These are phyloP conservation scores for Flaveria bidentis DNA, from an alignment of 129 eudicot genomes.

Conservation along the genomic window DNA sequence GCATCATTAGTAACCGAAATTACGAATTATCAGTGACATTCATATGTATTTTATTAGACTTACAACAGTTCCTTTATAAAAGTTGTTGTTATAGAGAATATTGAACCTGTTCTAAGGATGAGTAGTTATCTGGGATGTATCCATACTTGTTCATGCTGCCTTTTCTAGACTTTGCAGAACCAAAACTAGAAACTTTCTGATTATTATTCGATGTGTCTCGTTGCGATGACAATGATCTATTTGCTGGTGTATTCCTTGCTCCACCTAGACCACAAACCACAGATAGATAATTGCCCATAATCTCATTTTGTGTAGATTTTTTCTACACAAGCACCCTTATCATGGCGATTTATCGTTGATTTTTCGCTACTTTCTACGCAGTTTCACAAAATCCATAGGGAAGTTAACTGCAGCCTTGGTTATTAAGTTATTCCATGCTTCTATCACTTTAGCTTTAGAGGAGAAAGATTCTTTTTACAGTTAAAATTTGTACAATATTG, in stretches of 20 bases:
- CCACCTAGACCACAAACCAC: slow-evolving; percentile 8
- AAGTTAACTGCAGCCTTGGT: slow-evolving; percentile 6
- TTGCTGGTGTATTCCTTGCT: slow-evolving; percentile 19
- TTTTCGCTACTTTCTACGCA: slow-evolving; percentile 18
- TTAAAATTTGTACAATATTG: slow-evolving; percentile 3
- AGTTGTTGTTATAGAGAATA: slow-evolving; percentile 14
- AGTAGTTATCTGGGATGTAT: slow-evolving; percentile 69
- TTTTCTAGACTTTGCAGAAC: slow-evolving; percentile 22
- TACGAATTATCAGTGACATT: background rate
- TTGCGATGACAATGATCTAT: slow-evolving; percentile 1
- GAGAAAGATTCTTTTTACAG: slow-evolving; percentile 31
- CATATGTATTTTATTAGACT: background rate
- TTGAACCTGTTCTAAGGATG: slow-evolving; percentile 67
- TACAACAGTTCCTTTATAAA: background rate
- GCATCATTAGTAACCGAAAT: background rate
- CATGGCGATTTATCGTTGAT: slow-evolving; percentile 19
- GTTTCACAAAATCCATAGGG: slow-evolving; percentile 12
- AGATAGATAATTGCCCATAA: slow-evolving; percentile 38
- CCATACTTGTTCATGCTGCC: slow-evolving; percentile 57
- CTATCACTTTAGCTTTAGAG: slow-evolving; percentile 28
- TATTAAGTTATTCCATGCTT: slow-evolving; percentile 17
- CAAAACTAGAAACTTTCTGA: slow-evolving; percentile 4
- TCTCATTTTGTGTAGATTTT: slow-evolving; percentile 10
- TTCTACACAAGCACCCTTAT: slow-evolving; percentile 12
- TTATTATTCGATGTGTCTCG: background rate